phyloP scores from a whole-genome alignment of 108 stramenopile genomes.

The Skeletonema costatum region DNA sequence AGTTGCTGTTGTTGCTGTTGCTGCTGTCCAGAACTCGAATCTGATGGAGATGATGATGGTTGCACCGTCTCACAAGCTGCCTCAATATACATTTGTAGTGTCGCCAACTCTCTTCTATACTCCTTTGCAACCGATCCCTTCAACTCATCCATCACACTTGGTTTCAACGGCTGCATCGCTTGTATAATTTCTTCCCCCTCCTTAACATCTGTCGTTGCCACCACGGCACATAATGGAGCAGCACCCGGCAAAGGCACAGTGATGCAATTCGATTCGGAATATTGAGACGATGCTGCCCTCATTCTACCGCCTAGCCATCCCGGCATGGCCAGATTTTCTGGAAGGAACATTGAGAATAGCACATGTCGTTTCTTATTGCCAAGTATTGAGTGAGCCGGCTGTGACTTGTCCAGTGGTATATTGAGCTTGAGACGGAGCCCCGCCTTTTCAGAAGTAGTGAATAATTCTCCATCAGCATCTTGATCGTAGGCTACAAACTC shows the following conservation, averaged over 20 bases:
- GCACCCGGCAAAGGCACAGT: constrained; percentile 40
- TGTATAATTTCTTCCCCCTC: constrained; percentile 25
- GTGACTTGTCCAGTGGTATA: constrained; percentile 27
- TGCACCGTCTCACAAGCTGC: constrained; percentile 27
- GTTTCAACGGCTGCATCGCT: constrained; percentile 1
- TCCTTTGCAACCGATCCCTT: constrained; percentile 1
- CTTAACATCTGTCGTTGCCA: constrained; percentile 44
- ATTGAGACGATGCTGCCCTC: constrained; percentile 1
- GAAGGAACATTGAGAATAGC: constrained; percentile 36
- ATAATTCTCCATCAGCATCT: constrained; percentile 17
- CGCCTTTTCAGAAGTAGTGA: neutral
- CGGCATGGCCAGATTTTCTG: constrained; percentile 9
- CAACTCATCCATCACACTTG: constrained; percentile 18
- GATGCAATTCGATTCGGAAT: constrained; percentile 21
- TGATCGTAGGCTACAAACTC: constrained; percentile 39
- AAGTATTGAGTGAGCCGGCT: constrained; percentile 7
- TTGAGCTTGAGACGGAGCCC: constrained; percentile 19
- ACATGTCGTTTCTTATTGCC: constrained; percentile 7
- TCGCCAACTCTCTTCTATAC: constrained; percentile 33
- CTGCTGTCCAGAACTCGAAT: neutral
- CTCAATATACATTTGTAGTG: constrained; percentile 38
- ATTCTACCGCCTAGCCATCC: constrained; percentile 51
- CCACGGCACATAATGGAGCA: constrained; percentile 43
- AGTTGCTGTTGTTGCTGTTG: constrained; percentile 1
- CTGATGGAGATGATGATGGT: neutral